Evolutionary conservation across 176 grass and related monocot genomes (phyloP).

Genomic region (Raddia distichophylla): DNA sequence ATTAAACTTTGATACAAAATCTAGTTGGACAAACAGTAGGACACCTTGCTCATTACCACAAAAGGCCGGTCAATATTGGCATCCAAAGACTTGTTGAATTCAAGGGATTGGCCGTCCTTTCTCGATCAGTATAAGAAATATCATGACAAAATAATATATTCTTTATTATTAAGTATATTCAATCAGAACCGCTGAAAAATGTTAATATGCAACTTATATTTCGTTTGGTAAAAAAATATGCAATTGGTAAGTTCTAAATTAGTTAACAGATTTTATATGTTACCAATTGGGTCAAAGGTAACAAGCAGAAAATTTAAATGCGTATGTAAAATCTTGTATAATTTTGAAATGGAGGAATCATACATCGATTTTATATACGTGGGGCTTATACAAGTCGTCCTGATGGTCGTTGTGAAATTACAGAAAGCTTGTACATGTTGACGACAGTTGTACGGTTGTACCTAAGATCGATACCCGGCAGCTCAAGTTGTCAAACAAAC

Average conservation of each 20-base stretch:
- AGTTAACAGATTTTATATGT: too few species aligned
- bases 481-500: too few species aligned
- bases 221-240: background rate
- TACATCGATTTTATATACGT: too few species aligned
- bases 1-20: too few species aligned
- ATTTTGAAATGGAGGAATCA: too few species aligned
- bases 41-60: too few species aligned
- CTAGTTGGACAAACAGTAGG: too few species aligned
- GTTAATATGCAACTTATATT: background rate
- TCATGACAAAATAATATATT: background rate
- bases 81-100: background rate
- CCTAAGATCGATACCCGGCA: constrained; percentile 13
- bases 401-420: background rate
- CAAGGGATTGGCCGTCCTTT: background rate
- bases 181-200: background rate
- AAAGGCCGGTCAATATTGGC: background rate
- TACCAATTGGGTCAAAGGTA: too few species aligned
- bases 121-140: background rate
- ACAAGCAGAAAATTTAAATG: too few species aligned
- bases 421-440: background rate
- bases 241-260: background rate
- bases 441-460: background rate
- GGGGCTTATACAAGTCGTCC: background rate
- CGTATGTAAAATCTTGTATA: too few species aligned
- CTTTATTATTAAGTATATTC: background rate